Evolutionary conservation across 768 basidiomycete species (phyloP), one percentile per base, ranked within the genome.

Genomic region (Suillus variegatus): DNA sequence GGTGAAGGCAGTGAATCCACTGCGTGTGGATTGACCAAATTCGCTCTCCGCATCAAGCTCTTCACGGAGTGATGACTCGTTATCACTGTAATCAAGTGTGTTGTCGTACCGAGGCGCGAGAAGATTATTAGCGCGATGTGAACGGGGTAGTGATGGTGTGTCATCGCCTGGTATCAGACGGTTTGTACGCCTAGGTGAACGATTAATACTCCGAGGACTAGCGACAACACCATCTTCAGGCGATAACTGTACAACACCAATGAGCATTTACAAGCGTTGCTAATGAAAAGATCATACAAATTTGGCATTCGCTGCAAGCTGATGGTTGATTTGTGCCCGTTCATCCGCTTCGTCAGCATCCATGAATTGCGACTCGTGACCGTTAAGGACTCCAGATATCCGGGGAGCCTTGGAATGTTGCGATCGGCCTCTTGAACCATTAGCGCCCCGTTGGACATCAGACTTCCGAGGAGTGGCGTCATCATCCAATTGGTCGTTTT

Each of bases 291-390:
- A 52, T 81, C 86, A 67, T 72, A 94, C 91, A 66, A 92, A 81
- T 63, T 85, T 87, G 18, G 85, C 88, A 43, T 91, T 93, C 64
- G 88, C 89, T 41, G 85, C 89, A 38, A 96, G 78, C 66, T 93
- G 93, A 67, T 92, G 88, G 72, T 95, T 92, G 54, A 97, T 92
- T 74, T 96, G 94, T 71, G 92, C 90, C 68, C 91, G 86, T 9
- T 92, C 93, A 69, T 89, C 83, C 14, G 85, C 88, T 62, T 93
- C 93, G 69, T 95, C 93, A 4, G 93, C 93, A 75, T 95, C 93
- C 89, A 93, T 90, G 72, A 94, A 94, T 70, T 94, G 93, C 13
- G 93, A 94, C 3, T 84, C 82, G 7, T 86, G 85, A 20, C 87
- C 87, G 71, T 77, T 82, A 61, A 82, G 82, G 2, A 71, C 73